phyloP scores from a whole-genome alignment of 2,329 filamentous ascomycete genomes.

The Periconia sp. region DNA sequence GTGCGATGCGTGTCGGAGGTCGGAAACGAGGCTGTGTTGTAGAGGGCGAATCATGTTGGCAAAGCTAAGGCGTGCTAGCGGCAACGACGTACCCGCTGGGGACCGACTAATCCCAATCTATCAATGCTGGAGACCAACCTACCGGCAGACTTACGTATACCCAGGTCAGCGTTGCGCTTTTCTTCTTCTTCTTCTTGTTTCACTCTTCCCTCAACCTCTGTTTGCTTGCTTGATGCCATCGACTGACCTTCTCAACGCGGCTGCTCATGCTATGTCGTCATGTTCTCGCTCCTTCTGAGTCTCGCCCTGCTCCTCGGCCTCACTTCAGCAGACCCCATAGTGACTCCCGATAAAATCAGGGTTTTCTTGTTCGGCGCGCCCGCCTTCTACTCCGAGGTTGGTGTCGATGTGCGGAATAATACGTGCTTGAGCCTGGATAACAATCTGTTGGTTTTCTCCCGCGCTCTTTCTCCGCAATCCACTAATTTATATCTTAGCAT shows the following conservation, averaged over 20 bases:
- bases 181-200: background rate
- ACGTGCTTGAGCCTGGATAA: constrained; percentile 35
- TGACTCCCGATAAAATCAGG: constrained; percentile 25
- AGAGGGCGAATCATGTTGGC: background rate
- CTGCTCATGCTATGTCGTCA: background rate
- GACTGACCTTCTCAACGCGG: background rate
- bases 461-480: background rate
- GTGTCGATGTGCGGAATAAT: constrained; percentile 32
- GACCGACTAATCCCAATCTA: background rate
- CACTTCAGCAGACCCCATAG: background rate
- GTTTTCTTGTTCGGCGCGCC: constrained; percentile 37
- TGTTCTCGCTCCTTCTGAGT: background rate
- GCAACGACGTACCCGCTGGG: too few species aligned
- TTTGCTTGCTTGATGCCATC: background rate
- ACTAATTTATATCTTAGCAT: constrained; percentile 20
- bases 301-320: background rate
- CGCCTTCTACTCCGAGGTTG: constrained; percentile 34
- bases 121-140: too few species aligned
- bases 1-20: too few species aligned
- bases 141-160: background rate
- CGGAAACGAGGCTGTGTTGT: background rate
- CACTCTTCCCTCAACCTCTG: background rate
- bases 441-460: constrained; percentile 27
- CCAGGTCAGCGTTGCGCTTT: background rate
- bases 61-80: background rate